A percentile compares a stretch with the other conserved stretches of the same genome.
These are phyloP conservation scores for Candida corydali DNA, from an alignment of 805 yeast species.

Conservation along the genomic window DNA sequence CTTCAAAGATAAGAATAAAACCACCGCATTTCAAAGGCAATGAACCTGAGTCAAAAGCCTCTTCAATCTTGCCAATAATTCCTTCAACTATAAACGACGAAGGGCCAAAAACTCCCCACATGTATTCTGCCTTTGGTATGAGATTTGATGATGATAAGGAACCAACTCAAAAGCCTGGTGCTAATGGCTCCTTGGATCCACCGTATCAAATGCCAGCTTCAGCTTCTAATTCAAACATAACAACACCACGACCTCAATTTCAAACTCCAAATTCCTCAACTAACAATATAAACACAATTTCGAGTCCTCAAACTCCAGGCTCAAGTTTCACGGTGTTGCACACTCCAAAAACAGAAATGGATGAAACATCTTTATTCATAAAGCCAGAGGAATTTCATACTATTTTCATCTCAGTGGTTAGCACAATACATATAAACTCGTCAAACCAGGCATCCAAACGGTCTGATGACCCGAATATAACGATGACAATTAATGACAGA, in stretches of 20 bases:
- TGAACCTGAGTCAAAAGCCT: conserved; percentile 1
- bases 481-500: conserved; percentile 62
- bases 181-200: conserved; percentile 7
- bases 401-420: conserved; percentile 43
- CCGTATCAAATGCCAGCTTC: conserved; percentile 4
- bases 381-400: conserved; percentile 57
- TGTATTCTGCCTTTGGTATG: not conserved
- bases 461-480: conserved; percentile 54
- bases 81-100: conserved; percentile 5
- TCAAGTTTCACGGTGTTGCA: conserved; percentile 20
- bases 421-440: conserved; percentile 38
- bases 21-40: conserved; percentile 5
- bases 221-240: not conserved
- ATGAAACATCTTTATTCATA: conserved; percentile 48
- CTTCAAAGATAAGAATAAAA: conserved; percentile 8
- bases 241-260: conserved; percentile 3
- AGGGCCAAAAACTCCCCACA: conserved; percentile 9
- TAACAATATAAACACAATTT: not conserved
- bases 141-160: not conserved
- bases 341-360: conserved; percentile 26
- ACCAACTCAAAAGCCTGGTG: not conserved
- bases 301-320: conserved; percentile 18
- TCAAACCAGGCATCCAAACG: conserved; percentile 34
- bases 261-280: conserved; percentile 7
- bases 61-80: not conserved